Base-by-base conservation (phyloP, 1,139 yeast genomes). In the Magnusiomyces paraingens region DNA sequence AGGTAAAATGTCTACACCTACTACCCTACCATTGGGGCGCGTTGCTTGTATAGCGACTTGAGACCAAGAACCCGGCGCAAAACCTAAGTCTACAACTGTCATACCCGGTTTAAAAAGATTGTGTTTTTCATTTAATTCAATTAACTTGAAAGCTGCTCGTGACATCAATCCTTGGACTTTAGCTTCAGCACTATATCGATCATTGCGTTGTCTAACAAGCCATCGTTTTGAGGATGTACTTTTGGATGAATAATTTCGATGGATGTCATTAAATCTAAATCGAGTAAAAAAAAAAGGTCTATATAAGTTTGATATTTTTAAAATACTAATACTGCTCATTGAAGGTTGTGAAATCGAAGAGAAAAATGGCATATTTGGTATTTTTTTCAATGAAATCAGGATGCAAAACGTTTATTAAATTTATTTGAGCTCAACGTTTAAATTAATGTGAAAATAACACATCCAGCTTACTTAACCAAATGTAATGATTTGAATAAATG, bases 21-120 rank as follows among this genome's bases (percentile, higher is more conserved):
- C 69, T 1, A 93, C 80, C 49, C 79, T 77, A 15, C 96, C 91
- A 21, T 73, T 72, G 2, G 79, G 74, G 15, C 74, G 67, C 12
- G 87, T 78, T 45, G 79, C 70, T 47, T 80, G 81, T 5, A 80
- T 79, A 0, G 95, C 85, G 36, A 86, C 94, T 61, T 84, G 88
- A 12, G 91, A 78, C 99, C 99, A 93, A 39, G 95, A 91, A 0
- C 99, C 99, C 0, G 99, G 99, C 0, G 95, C 95, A 66, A 79
- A 93, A 1, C 99, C 99, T 51, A 93, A 73, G 70, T 93, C 99
- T 2, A 93, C 82, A 0, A 93, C 85, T 53, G 84, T 81, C 61
- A 72, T 74, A 10, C 76, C 74, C 6, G 78, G 74, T 54, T 71
- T 71, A 67, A 93, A 83, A 2, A 93, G 59, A 32, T 73, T 71